Conservation (phyloP, 1,139 yeast species). For the Yamadazyma oceani region DNA sequence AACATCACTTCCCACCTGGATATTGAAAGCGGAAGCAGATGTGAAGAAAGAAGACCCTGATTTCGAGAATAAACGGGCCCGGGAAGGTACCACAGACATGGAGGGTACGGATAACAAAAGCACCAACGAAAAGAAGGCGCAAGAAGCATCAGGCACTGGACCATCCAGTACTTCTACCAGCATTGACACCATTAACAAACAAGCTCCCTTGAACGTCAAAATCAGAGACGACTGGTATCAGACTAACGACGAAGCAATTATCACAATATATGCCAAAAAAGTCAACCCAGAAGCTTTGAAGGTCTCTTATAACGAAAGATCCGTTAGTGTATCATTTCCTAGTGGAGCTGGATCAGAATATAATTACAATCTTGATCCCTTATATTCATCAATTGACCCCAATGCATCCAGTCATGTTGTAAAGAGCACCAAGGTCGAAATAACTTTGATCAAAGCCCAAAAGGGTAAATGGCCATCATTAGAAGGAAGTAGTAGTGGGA, state of each 20-base stretch:
- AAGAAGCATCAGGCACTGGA: no score
- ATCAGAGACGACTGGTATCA: conserved; percentile 84
- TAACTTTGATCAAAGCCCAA: conserved; percentile 43
- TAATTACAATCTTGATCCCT: conserved; percentile 48
- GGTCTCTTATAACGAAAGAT: conserved; percentile 32
- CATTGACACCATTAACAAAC: conserved; percentile 35
- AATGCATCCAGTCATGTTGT: conserved; percentile 48
- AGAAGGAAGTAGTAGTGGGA: conserved; percentile 23
- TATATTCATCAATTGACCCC: conserved; percentile 52
- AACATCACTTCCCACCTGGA: conserved; percentile 52
- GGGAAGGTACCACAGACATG: no score
- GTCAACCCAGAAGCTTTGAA: conserved; percentile 47
- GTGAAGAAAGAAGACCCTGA: conserved; percentile 16
- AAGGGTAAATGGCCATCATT: conserved; percentile 46
- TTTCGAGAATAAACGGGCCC: neutral
- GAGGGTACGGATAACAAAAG: no score
- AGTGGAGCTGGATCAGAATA: conserved; percentile 48
- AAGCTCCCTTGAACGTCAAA: conserved; percentile 43
- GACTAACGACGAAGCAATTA: conserved; percentile 51
- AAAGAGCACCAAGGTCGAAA: conserved; percentile 74
- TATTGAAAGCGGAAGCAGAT: conserved; percentile 42
- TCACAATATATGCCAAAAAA: conserved; percentile 72
- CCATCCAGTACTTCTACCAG: conserved; percentile 24
- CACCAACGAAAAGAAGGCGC: no score
- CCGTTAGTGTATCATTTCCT: conserved; percentile 46